A percentile compares a stretch with the other conserved stretches of the same genome.
phyloP scores from a whole-genome alignment of 2,329 filamentous ascomycete species.

The Alternaria arbusti region DNA sequence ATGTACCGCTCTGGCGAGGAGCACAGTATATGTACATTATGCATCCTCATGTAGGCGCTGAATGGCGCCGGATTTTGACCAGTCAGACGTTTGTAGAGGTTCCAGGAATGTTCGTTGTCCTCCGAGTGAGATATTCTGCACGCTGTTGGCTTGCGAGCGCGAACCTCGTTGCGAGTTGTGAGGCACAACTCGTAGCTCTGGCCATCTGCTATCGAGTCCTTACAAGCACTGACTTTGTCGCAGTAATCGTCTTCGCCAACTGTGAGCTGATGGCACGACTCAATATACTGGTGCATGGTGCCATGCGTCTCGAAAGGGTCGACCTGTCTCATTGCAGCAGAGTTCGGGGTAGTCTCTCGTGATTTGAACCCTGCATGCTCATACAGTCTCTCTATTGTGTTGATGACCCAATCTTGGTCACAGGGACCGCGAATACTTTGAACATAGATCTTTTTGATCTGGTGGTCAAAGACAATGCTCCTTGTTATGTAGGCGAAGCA shows the following conservation, averaged over 20 bases:
- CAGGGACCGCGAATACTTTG: constrained; percentile 66
- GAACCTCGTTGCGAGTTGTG: constrained; percentile 75
- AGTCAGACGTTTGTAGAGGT: constrained; percentile 74
- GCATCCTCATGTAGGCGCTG: constrained; percentile 77
- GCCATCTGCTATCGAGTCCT: constrained; percentile 74
- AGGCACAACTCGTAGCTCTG: constrained; percentile 88
- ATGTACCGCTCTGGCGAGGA: constrained; percentile 92
- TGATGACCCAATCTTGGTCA: constrained; percentile 56
- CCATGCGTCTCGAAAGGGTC: constrained; percentile 42
- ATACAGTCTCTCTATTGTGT: constrained; percentile 37
- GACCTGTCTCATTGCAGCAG: constrained; percentile 27
- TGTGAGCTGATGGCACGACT: constrained; percentile 24
- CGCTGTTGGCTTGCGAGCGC: constrained; percentile 27
- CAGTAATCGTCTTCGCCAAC: constrained; percentile 60
- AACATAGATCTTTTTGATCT: constrained; percentile 65
- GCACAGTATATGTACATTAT: constrained; percentile 70
- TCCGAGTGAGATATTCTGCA: constrained; percentile 40
- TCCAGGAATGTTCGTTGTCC: constrained; percentile 60
- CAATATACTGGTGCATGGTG: constrained; percentile 36
- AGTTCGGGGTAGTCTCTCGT: constrained; percentile 36
- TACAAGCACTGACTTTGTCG: constrained; percentile 70
- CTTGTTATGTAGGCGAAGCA: constrained; percentile 78
- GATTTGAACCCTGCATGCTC: constrained; percentile 38
- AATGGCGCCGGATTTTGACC: constrained; percentile 81
- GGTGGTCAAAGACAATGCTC: constrained; percentile 79